A percentile compares a stretch with the other conserved stretches of the same genome.
Conservation (phyloP, 2,329 filamentous ascomycete genomes). For the Calonectria hawksworthii region DNA sequence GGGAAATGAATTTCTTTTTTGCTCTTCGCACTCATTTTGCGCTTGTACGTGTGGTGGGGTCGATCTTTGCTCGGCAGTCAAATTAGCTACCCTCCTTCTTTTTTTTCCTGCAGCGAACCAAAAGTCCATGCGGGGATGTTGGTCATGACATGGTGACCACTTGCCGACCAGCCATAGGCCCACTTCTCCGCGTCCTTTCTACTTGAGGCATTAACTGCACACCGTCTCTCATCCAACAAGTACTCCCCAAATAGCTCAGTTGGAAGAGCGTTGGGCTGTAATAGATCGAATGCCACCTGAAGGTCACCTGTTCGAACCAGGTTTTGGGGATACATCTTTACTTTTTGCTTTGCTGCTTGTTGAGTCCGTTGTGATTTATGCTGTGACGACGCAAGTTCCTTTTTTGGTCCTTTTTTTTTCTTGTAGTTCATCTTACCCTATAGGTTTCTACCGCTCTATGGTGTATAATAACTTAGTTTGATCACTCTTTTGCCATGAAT, state of each 20-base stretch:
- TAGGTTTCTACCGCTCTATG: background rate
- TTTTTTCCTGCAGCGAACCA: background rate
- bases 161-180: background rate
- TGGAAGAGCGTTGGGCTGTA: conserved; percentile 47
- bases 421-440: background rate
- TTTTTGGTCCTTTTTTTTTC: background rate
- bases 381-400: background rate
- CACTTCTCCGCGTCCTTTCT: background rate
- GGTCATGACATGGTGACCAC: background rate
- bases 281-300: conserved; percentile 36
- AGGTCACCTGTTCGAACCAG: conserved; percentile 46
- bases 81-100: background rate
- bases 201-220: background rate
- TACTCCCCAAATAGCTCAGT: conserved; percentile 45
- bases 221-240: conserved; percentile 22
- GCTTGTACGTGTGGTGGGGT: background rate
- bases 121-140: background rate
- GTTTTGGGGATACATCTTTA: conserved; percentile 38
- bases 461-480: no score
- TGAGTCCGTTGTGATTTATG: background rate
- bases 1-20: conserved; percentile 31
- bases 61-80: background rate
- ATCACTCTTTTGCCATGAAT: no score
- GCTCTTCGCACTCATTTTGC: background rate
- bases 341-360: conserved; percentile 22